Conservation (phyloP, 352 stramenopile genomes). For the Globisporangium canariense region DNA sequence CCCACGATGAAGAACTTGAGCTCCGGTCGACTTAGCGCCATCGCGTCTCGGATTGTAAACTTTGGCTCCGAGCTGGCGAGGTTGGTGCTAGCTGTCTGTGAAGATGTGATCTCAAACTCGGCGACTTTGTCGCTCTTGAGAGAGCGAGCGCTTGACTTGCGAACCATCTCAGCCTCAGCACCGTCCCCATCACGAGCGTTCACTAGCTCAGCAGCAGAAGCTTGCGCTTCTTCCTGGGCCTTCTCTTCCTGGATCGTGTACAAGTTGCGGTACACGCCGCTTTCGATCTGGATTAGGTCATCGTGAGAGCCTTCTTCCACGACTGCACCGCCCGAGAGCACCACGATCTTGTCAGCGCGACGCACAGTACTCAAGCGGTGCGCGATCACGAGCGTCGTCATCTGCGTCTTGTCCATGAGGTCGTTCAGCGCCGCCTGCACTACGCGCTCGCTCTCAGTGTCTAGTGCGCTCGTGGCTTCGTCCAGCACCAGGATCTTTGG, state of each 20-base stretch:
- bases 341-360: conserved; percentile 57
- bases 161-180: too few species aligned
- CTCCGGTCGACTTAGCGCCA: conserved; percentile 33
- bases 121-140: too few species aligned
- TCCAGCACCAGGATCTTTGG: conserved; percentile 32
- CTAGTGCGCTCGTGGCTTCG: conserved; percentile 39
- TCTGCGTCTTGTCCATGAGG: conserved; percentile 21
- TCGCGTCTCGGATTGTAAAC: too few species aligned
- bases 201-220: too few species aligned
- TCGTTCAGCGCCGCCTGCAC: conserved; percentile 45
- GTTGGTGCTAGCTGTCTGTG: too few species aligned
- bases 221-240: too few species aligned
- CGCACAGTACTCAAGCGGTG: conserved; percentile 57
- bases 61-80: too few species aligned
- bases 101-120: too few species aligned
- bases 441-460: conserved; percentile 35
- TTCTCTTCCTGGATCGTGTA: conserved; percentile 68
- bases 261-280: conserved; percentile 73
- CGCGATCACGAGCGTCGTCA: conserved; percentile 23
- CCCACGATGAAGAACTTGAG: conserved; percentile 32
- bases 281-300: conserved; percentile 50
- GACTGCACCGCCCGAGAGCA: conserved; percentile 35
- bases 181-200: too few species aligned
- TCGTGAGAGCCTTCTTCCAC: conserved; percentile 50
- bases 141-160: too few species aligned